A percentile compares a stretch with the other conserved stretches of the same genome.
Evolutionary conservation across 1,139 yeast species (phyloP).

Genomic region (Blastobotrys aristatus): DNA sequence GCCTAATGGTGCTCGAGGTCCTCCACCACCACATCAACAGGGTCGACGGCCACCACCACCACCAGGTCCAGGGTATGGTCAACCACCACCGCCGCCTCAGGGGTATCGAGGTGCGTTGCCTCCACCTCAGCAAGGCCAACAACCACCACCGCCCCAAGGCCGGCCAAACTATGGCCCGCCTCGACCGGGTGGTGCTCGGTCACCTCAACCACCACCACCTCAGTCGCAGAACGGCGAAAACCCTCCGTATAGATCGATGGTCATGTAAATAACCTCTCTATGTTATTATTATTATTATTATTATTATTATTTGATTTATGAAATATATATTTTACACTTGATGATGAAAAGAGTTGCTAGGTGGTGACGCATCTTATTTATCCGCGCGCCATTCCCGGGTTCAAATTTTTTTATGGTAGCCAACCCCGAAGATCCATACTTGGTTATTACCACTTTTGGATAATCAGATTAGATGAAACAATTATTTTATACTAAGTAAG

Average conservation of each 20-base stretch:
- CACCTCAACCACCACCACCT: slow-evolving; percentile 2
- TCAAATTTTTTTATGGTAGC: too few species aligned
- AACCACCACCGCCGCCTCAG: slow-evolving; percentile 5
- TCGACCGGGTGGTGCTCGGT: too few species aligned
- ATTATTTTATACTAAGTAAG: too few species aligned
- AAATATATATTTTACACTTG: not conserved
- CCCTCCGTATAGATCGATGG: slow-evolving; percentile 9
- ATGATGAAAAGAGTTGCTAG: not conserved
- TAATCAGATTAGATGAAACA: too few species aligned
- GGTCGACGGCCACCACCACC: slow-evolving; percentile 1
- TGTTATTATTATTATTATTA: slow-evolving; percentile 7
- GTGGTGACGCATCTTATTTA: too few species aligned
- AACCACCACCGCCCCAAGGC: slow-evolving; percentile 1
- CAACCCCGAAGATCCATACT: too few species aligned
- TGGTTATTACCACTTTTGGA: too few species aligned
- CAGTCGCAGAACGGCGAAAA: slow-evolving; percentile 1
- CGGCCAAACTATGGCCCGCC: not conserved
- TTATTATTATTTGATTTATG: not conserved
- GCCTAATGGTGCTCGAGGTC: slow-evolving; percentile 7
- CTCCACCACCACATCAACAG: slow-evolving; percentile 1
- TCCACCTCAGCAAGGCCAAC: slow-evolving; percentile 7
- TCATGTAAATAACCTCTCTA: slow-evolving; percentile 5
- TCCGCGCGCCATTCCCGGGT: too few species aligned
- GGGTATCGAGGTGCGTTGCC: slow-evolving; percentile 12
- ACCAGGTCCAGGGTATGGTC: slow-evolving; percentile 8